A percentile compares a stretch with the other conserved stretches of the same genome.
phyloP scores from a whole-genome alignment of 257 asterid genomes.

The Gentiana macrophylla region DNA sequence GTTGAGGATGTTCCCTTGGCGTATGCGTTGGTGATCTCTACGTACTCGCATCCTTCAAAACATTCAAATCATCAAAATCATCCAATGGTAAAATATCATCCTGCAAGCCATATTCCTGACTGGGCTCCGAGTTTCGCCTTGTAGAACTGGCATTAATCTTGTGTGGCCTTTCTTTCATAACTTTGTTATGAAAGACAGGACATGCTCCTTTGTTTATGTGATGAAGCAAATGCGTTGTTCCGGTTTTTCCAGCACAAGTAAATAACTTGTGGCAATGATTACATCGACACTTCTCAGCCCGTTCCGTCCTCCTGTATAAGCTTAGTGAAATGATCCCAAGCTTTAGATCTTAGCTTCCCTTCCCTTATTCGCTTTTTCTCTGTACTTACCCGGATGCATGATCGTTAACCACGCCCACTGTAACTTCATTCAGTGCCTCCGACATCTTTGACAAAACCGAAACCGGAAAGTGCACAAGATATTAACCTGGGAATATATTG shows the following conservation, averaged over 20 bases:
- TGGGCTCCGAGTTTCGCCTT: conserved; percentile 31
- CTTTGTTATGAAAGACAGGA: conserved; percentile 41
- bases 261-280: conserved; percentile 70
- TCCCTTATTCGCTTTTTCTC: conserved; percentile 70
- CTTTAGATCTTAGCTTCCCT: conserved; percentile 64
- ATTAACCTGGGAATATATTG: not conserved
- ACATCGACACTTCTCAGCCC: conserved; percentile 62
- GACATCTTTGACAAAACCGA: conserved; percentile 31
- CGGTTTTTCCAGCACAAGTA: conserved; percentile 63
- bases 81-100: conserved; percentile 32
- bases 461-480: not conserved
- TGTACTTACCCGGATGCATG: conserved; percentile 36
- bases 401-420: conserved; percentile 35
- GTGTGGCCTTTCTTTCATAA: conserved; percentile 24
- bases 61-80: conserved; percentile 18
- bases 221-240: conserved; percentile 85
- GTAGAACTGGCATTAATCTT: conserved; percentile 17
- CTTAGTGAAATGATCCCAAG: conserved; percentile 90
- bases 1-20: conserved; percentile 31
- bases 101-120: conserved; percentile 31
- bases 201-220: conserved; percentile 72
- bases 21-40: conserved; percentile 20
- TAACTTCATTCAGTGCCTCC: conserved; percentile 24
- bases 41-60: conserved; percentile 22
- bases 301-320: conserved; percentile 67